Conservation (phyloP, 306 rosid species). For the Corylus avellana region DNA sequence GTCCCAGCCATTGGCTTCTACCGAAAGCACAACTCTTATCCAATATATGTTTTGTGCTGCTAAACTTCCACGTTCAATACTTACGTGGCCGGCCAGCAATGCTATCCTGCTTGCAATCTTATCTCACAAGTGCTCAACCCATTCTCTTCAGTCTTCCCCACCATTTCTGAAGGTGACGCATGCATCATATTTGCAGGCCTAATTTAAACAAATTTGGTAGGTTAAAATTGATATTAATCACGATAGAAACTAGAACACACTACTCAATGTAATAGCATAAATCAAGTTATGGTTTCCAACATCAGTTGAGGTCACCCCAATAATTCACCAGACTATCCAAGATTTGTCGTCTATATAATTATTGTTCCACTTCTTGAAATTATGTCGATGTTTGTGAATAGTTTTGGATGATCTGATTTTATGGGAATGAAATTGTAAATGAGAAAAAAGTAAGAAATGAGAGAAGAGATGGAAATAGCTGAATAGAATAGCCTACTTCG, state of each 20-base stretch:
- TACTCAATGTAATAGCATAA: no score
- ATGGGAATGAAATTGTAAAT: no score
- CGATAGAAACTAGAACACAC: background rate
- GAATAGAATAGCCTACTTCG: no score
- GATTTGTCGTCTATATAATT: no score
- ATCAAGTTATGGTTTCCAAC: no score
- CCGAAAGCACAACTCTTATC: constrained; percentile 3
- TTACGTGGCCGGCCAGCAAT: background rate
- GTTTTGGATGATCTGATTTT: no score
- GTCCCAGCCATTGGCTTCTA: constrained; percentile 9
- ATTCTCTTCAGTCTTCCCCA: background rate
- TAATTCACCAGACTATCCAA: no score
- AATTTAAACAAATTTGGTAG: background rate
- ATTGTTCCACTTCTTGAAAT: no score
- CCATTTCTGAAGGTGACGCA: background rate
- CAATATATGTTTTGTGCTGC: background rate
- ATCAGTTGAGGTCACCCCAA: no score
- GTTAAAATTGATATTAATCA: background rate
- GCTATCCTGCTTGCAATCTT: background rate
- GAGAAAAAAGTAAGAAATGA: no score
- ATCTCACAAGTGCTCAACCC: background rate
- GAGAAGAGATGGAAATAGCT: no score
- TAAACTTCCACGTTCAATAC: background rate
- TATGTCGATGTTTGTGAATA: no score
- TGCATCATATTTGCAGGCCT: background rate